phyloP scores from a whole-genome alignment of 345 rosid species.

The Ceriops zippeliana region DNA sequence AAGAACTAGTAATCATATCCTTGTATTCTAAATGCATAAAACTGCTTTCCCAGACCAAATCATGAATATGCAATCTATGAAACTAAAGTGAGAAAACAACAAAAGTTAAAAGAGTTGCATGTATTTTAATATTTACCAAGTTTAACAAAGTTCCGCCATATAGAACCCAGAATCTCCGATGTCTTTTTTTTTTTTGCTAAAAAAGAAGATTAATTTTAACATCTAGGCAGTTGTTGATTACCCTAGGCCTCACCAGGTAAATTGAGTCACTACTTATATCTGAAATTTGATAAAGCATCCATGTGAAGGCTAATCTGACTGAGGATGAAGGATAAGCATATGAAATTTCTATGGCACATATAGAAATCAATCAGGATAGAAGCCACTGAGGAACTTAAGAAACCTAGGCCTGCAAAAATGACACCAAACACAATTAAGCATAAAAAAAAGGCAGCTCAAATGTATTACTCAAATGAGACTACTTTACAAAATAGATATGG shows the following conservation, averaged over 20 bases:
- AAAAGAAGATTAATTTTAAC: slow-evolving; percentile 36
- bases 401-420: slow-evolving; percentile 55
- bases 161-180: slow-evolving; percentile 46
- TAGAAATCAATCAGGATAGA: slow-evolving; percentile 21
- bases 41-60: not conserved
- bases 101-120: no score
- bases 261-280: slow-evolving; percentile 15
- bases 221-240: slow-evolving; percentile 43
- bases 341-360: slow-evolving; percentile 19
- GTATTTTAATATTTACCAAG: not conserved
- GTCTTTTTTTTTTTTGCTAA: slow-evolving; percentile 25
- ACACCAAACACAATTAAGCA: not conserved
- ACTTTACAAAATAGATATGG: not conserved
- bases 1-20: not conserved
- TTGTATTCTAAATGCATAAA: not conserved
- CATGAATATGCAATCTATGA: not conserved
- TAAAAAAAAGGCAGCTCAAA: not conserved
- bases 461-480: not conserved
- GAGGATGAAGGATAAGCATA: slow-evolving; percentile 23
- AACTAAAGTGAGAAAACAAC: not conserved
- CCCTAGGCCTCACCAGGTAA: slow-evolving; percentile 47
- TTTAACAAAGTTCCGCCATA: not conserved
- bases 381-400: slow-evolving; percentile 39
- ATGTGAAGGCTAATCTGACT: slow-evolving; percentile 9
- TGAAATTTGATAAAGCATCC: slow-evolving; percentile 2